These are phyloP conservation scores for Fusarium solani-melongenae DNA, from an alignment of 2,329 filamentous ascomycete species.

Conservation along the genomic window DNA sequence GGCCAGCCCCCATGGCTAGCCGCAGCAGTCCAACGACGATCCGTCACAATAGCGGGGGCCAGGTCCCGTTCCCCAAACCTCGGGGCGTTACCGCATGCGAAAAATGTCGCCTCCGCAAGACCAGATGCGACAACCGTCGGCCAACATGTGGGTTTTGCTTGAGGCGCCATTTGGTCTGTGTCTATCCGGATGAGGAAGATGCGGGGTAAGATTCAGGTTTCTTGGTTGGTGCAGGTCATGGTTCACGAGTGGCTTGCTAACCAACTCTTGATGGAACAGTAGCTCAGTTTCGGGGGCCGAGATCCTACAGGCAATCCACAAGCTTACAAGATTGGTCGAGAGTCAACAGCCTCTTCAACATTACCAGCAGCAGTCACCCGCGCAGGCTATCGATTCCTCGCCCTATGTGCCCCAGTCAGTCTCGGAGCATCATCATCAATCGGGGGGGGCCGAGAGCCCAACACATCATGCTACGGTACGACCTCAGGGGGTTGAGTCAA, in stretches of 20 bases:
- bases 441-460: not conserved
- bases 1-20: not conserved
- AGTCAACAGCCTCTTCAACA: not conserved
- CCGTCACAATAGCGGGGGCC: not conserved
- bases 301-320: not conserved
- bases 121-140: not conserved
- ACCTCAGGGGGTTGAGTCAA: not conserved
- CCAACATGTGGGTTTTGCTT: not conserved
- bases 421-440: not conserved
- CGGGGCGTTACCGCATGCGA: not conserved
- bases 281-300: not conserved
- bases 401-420: not conserved
- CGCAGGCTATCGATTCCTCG: not conserved
- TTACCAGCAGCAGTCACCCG: not conserved
- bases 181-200: not conserved
- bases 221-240: not conserved
- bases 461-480: not conserved
- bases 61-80: not conserved
- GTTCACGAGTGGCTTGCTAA: not conserved
- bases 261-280: not conserved
- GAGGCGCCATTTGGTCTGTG: not conserved
- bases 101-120: not conserved
- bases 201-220: not conserved
- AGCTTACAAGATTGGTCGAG: not conserved
- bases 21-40: not conserved